phyloP scores from a whole-genome alignment of 495 filamentous ascomycete species.

The Podospora pseudoanserina region DNA sequence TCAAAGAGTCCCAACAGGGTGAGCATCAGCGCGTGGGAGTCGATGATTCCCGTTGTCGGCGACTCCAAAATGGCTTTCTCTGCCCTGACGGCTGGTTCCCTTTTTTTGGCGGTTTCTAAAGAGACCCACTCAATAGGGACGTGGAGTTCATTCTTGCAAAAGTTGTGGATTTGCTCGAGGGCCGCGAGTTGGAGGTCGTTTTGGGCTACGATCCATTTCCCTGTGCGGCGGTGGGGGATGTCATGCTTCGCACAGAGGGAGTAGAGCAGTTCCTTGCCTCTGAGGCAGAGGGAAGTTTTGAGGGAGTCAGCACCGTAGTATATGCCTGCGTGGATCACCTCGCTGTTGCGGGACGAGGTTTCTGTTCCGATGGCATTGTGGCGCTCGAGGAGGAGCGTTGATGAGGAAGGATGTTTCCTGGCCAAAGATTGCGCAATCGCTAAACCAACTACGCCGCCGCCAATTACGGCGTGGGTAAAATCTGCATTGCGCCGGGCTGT shows the following conservation, averaged over 20 bases:
- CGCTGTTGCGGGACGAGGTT: slow-evolving; percentile 89
- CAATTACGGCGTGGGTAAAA: slow-evolving; percentile 86
- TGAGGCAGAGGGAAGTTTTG: slow-evolving; percentile 81
- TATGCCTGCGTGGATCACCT: slow-evolving; percentile 94
- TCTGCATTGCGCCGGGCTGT: slow-evolving; percentile 51
- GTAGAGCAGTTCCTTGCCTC: slow-evolving; percentile 74
- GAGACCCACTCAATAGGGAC: slow-evolving; percentile 73
- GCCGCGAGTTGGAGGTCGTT: slow-evolving; percentile 61
- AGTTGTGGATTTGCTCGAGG: slow-evolving; percentile 61
- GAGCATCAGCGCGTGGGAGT: slow-evolving; percentile 81
- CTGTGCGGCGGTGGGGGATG: slow-evolving; percentile 69
- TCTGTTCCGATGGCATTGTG: slow-evolving; percentile 78
- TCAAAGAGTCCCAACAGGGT: slow-evolving; percentile 71
- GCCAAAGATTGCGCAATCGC: slow-evolving; percentile 80
- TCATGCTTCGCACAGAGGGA: slow-evolving; percentile 61
- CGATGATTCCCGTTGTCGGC: slow-evolving; percentile 82
- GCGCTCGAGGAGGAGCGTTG: slow-evolving; percentile 78
- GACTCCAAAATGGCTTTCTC: slow-evolving; percentile 73
- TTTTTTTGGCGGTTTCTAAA: slow-evolving; percentile 51
- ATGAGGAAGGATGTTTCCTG: slow-evolving; percentile 41
- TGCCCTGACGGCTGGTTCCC: slow-evolving; percentile 75
- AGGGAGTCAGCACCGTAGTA: slow-evolving; percentile 78
- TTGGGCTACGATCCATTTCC: slow-evolving; percentile 97
- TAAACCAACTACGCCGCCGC: slow-evolving; percentile 86
- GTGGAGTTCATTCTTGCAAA: slow-evolving; percentile 56